Conservation (phyloP, 2,329 filamentous ascomycete species). For the Epichloe sp. region DNA sequence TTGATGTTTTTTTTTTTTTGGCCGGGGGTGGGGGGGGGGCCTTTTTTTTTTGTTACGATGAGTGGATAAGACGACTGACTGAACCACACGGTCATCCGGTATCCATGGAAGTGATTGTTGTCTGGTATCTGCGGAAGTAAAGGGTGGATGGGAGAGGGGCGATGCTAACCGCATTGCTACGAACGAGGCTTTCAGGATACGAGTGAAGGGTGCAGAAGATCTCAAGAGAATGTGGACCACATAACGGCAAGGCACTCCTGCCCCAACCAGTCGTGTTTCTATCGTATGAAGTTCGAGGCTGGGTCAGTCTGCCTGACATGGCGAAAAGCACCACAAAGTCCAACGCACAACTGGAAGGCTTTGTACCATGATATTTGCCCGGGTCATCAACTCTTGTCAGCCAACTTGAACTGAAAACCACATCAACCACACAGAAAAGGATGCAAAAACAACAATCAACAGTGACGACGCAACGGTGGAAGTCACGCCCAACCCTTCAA, state of each 20-base stretch:
- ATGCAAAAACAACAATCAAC: neutral
- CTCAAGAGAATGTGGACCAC: constrained; percentile 1
- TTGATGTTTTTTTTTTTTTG: constrained; percentile 3
- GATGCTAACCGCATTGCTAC: neutral
- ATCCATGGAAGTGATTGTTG: neutral
- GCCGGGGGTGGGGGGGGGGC: no score
- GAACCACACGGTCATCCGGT: no score
- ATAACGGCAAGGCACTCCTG: neutral
- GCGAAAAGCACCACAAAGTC: neutral
- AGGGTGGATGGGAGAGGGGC: neutral
- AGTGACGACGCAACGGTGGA: neutral
- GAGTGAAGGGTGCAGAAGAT: constrained; percentile 1
- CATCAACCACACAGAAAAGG: no score
- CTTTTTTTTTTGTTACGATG: neutral
- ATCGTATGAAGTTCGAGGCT: neutral
- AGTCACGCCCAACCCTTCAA: neutral
- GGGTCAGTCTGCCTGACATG: neutral
- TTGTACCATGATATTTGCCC: neutral
- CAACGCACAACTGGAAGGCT: neutral
- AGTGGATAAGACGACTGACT: neutral
- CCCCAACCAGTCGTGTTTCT: neutral
- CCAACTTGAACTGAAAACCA: neutral
- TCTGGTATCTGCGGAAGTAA: neutral
- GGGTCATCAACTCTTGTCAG: neutral
- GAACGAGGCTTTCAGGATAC: constrained; percentile 12